These are phyloP conservation scores for Xylaria sp. DNA, from an alignment of 2,329 filamentous ascomycete genomes.

Conservation along the genomic window DNA sequence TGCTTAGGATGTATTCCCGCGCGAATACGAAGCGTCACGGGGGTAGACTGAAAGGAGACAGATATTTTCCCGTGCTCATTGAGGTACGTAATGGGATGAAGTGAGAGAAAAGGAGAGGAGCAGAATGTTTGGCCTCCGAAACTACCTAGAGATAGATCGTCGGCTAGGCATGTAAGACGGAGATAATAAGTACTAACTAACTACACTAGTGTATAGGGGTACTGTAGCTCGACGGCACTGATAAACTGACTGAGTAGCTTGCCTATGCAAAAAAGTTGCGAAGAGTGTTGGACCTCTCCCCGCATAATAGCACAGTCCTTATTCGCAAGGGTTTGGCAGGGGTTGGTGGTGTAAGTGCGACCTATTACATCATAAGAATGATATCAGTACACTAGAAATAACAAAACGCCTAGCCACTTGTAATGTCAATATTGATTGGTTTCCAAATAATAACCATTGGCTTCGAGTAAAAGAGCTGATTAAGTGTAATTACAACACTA, in stretches of 20 bases:
- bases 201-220: no score
- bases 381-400: not conserved
- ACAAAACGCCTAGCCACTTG: not conserved
- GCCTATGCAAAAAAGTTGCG: no score
- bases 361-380: constrained; percentile 1
- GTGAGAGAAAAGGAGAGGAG: constrained; percentile 4
- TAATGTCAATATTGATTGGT: not conserved
- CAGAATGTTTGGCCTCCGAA: constrained; percentile 2
- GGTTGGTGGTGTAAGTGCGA: not conserved
- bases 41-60: not conserved
- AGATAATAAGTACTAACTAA: not conserved
- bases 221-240: no score
- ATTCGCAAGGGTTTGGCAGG: not conserved
- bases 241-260: no score
- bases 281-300: no score
- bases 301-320: not conserved
- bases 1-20: constrained; percentile 10
- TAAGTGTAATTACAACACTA: not conserved
- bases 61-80: not conserved
- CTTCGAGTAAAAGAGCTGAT: not conserved
- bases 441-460: not conserved
- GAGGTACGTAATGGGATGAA: constrained; percentile 15
- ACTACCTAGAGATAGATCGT: constrained; percentile 25
- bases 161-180: constrained; percentile 2
- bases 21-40: not conserved